Base-by-base conservation (phyloP, 2,329 filamentous ascomycete genomes). In the Bipolaris gigantea region DNA sequence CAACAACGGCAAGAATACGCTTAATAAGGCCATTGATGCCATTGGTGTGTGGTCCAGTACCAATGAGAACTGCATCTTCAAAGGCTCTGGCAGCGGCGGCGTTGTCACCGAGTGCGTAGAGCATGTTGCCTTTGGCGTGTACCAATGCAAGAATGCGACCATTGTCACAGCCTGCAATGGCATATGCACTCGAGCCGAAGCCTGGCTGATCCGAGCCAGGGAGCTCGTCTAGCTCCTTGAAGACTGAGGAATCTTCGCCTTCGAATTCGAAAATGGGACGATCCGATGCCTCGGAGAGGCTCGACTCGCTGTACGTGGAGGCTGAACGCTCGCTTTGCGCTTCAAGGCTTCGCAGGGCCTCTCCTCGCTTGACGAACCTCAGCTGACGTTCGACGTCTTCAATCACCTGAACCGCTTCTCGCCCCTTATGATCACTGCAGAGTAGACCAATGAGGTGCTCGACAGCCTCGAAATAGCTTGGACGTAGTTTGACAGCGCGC, bases 71-170 rank as follows among this genome's bases (percentile, higher is more conserved):
- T 0, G 92, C 93, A 73, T 97, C 92, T 72, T 99, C 94, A 64
- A 99, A 99, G 4, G 94, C 91, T 64, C 86, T 85, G 1, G 93
- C 92, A 38, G 94, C 94, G 36, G 82, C 85, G 35, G 82, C 80
- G 60, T 94, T 89, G 61, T 97, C 88, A 41, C 93, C 93, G 27
- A 95, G 78, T 23, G 90, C 86, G 75, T 99, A 99, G 1, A 97
- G 81, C 88, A 97, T 95, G 59, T 97, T 97, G n/a, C 93, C 94
- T 74, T 97, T 99, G 18, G 93, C 92, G 75, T 99, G 94, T 36
- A 97, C 86, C 15, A 99, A 81, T n/a, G 92, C 89, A 40, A 99
- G 82, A 67, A 99, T 91, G 55, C 94, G 85, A 8, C 93, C 94
- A 70, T 97, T 97, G 63, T 99, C 94, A 39, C 83, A 85, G 2